Base-by-base conservation (phyloP, 345 rosid species). In the Atalantia buxifolia region DNA sequence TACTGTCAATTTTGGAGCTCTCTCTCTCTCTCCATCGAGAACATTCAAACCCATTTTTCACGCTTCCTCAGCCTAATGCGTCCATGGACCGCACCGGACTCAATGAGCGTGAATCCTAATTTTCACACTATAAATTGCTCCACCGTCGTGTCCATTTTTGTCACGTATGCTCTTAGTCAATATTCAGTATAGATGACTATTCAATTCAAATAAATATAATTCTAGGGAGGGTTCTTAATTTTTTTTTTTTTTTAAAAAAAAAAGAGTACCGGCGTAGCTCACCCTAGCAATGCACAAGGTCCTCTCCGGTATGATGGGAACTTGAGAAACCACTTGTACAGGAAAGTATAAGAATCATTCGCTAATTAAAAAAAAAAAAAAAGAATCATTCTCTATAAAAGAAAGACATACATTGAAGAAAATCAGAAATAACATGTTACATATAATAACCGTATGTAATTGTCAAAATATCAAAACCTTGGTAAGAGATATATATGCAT, bases 221-320 rank as follows among this genome's bases (percentile, higher is more conserved):
- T 65, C 5, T 48, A 48, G 66, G 10, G 66, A 13, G 19, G 19
- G 5, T 75, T 38, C 42, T 33, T 6, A 7, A 28, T n/a, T n/a
- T n/a, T n/a, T n/a, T n/a, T n/a, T n/a, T n/a, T n/a, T n/a, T n/a
- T n/a, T n/a, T n/a, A 35, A 38, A 19, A 19, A 8, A 38, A 38
- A 8, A 38, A 75, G 33, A 28, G 8, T 71, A 92, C 98, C 98
- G 76, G 95, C 95, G 76, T 95, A 95, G 88, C 98, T 91, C 85
- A 92, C 98, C 59, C 98, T 93, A 12, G 98, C 98, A 71, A 95
- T 88, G 73, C 92, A 93, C 77, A 95, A 92, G 1, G 80, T 57
- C 60, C 88, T 81, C 0, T 67, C 79, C 78, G 87, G 73, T 89
- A 93, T 2, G 86, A 79, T n/a, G 97, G 98, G 82, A 92, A 88